These are phyloP conservation scores for Neobulgaria alba DNA, from an alignment of 2,329 filamentous ascomycete species.

Conservation along the genomic window DNA sequence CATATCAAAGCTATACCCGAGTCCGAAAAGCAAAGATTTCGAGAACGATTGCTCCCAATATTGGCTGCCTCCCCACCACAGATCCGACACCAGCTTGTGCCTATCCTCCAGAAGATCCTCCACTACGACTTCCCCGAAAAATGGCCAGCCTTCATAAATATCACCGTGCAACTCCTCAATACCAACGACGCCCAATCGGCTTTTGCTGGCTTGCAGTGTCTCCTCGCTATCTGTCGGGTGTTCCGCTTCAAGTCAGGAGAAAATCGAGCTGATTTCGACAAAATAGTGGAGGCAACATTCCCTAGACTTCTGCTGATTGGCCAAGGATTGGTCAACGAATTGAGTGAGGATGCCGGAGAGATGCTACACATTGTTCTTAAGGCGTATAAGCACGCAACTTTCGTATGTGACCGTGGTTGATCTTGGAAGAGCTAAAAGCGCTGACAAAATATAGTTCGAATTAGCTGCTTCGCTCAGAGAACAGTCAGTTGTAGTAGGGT, in stretches of 20 bases:
- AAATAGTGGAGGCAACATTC: constrained; percentile 87
- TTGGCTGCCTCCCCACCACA: constrained; percentile 72
- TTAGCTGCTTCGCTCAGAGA: constrained; percentile 69
- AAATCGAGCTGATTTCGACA: constrained; percentile 81
- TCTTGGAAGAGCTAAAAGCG: constrained; percentile 14
- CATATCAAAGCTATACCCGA: constrained; percentile 67
- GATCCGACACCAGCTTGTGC: constrained; percentile 86
- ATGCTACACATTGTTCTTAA: constrained; percentile 95
- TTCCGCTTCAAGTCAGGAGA: constrained; percentile 86
- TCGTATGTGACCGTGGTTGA: constrained; percentile 49
- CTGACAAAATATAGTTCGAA: constrained; percentile 59
- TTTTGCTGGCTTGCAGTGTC: constrained; percentile 86
- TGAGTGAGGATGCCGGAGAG: constrained; percentile 88
- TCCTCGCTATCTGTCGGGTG: constrained; percentile 88
- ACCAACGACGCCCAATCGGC: constrained; percentile 80
- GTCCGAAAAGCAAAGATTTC: constrained; percentile 78
- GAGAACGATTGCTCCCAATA: constrained; percentile 81
- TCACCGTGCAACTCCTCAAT: constrained; percentile 80
- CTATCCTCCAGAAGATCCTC: constrained; percentile 90
- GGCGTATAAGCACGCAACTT: constrained; percentile 96
- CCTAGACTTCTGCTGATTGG: constrained; percentile 81
- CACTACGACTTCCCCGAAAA: constrained; percentile 89
- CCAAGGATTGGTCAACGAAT: constrained; percentile 80
- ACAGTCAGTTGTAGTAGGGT: constrained; percentile 78
- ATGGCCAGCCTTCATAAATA: constrained; percentile 92